A percentile compares a stretch with the other conserved stretches of the same genome.
Evolutionary conservation across 805 yeast species (phyloP).

Genomic region (Wickerhamiella qilinensis): DNA sequence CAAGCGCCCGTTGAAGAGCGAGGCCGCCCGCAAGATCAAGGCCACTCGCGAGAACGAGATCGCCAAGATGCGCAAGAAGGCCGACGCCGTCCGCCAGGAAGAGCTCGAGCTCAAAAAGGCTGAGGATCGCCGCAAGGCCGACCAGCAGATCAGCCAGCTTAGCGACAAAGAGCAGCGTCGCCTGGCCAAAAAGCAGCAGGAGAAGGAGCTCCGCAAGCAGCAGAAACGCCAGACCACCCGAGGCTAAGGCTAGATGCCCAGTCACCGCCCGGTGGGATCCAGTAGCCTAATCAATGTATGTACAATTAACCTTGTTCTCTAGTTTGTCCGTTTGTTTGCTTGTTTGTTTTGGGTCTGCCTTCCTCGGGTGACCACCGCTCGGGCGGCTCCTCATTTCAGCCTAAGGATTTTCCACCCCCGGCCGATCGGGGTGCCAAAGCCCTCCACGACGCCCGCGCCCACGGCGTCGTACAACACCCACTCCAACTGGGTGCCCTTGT

Average conservation of each 20-base stretch:
- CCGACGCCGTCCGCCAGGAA: constrained; percentile 52
- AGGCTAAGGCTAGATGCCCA: no score
- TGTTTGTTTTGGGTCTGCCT: no score
- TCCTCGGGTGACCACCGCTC: no score
- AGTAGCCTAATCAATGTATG: no score
- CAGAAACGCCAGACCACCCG: constrained; percentile 7
- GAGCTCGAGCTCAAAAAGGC: constrained; percentile 53
- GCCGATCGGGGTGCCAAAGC: constrained; percentile 43
- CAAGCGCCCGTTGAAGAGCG: constrained; percentile 45
- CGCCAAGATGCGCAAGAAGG: constrained; percentile 49
- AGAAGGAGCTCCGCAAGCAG: constrained; percentile 64
- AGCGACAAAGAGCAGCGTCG: constrained; percentile 69
- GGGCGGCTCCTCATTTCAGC: no score
- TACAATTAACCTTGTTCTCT: no score
- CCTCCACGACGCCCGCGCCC: constrained; percentile 41
- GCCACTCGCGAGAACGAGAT: constrained; percentile 64
- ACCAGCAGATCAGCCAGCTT: constrained; percentile 46
- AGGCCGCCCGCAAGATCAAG: constrained; percentile 57
- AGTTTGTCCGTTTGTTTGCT: no score
- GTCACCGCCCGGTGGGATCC: no score
- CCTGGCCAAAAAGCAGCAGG: constrained; percentile 59
- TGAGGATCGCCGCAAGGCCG: constrained; percentile 34
- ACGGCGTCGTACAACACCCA: constrained; percentile 41
- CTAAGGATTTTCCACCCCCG: constrained; percentile 43
- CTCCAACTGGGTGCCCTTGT: constrained; percentile 33